Conservation (phyloP, 768 basidiomycete genomes). For the Hericium coralloides region DNA sequence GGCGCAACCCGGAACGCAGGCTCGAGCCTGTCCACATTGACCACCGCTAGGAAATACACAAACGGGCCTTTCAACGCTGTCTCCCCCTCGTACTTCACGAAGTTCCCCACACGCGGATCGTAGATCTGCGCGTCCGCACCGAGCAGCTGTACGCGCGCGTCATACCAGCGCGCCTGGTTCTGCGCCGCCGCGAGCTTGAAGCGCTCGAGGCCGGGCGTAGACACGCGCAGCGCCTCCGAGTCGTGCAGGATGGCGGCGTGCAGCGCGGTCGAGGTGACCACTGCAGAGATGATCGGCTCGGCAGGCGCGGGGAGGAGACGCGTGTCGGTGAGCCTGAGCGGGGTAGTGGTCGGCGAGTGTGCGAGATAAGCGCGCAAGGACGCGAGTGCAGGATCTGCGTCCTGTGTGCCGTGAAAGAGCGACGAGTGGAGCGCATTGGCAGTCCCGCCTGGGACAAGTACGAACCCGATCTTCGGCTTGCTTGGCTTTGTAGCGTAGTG, state of each 20-base stretch:
- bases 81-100: constrained; percentile 33
- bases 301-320: constrained; percentile 22
- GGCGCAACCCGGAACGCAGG: constrained; percentile 74
- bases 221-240: constrained; percentile 64
- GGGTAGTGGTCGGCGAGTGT: constrained; percentile 19
- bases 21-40: constrained; percentile 84
- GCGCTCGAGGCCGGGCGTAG: constrained; percentile 70
- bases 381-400: constrained; percentile 40
- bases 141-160: constrained; percentile 46
- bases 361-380: constrained; percentile 17
- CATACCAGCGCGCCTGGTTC: constrained; percentile 69
- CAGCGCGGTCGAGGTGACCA: constrained; percentile 79
- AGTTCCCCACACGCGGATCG: constrained; percentile 38
- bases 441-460: constrained; percentile 71
- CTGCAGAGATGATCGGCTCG: constrained; percentile 42
- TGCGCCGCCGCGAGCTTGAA: constrained; percentile 80
- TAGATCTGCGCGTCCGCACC: constrained; percentile 45
- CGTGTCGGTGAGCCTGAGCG: constrained; percentile 48
- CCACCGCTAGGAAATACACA: constrained; percentile 73
- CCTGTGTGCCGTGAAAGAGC: constrained; percentile 46
- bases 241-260: constrained; percentile 81
- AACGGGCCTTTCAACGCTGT: constrained; percentile 65
- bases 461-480: constrained; percentile 29
- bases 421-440: constrained; percentile 87
- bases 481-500: neutral